Evolutionary conservation across 2,329 filamentous ascomycete genomes (phyloP).

Genomic region (Botrytis squamosa): DNA sequence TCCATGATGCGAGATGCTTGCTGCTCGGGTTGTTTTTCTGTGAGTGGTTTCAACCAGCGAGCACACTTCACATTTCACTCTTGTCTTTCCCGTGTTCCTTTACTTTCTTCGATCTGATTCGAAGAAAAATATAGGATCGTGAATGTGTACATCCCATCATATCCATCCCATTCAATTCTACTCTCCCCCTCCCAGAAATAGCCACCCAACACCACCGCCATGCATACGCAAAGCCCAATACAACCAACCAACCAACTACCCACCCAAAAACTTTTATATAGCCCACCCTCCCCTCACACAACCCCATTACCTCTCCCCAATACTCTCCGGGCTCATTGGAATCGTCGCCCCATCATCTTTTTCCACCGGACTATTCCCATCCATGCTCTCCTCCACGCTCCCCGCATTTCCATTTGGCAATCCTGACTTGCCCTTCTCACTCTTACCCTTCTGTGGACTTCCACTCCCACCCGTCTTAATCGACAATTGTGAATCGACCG

Average conservation of each 20-base stretch:
- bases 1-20: not conserved
- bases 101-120: not conserved
- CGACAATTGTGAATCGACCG: constrained; percentile 38
- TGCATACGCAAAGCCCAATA: not conserved
- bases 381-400: constrained; percentile 59
- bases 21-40: not conserved
- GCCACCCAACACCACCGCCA: not conserved
- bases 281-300: not conserved
- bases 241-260: not conserved
- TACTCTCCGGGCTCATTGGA: constrained; percentile 82
- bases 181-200: not conserved
- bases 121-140: not conserved
- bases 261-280: constrained; percentile 14
- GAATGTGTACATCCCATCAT: not conserved
- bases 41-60: not conserved
- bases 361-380: constrained; percentile 53
- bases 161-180: not conserved
- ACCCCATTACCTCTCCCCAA: constrained; percentile 22
- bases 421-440: constrained; percentile 52
- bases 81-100: not conserved
- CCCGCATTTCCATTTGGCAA: constrained; percentile 44
- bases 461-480: constrained; percentile 38
- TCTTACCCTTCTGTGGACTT: constrained; percentile 42
- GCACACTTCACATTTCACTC: not conserved
- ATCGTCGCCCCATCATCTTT: constrained; percentile 67